These are phyloP conservation scores for Persicaria tinctoria DNA, from an alignment of 148 eudicot species.

Conservation along the genomic window DNA sequence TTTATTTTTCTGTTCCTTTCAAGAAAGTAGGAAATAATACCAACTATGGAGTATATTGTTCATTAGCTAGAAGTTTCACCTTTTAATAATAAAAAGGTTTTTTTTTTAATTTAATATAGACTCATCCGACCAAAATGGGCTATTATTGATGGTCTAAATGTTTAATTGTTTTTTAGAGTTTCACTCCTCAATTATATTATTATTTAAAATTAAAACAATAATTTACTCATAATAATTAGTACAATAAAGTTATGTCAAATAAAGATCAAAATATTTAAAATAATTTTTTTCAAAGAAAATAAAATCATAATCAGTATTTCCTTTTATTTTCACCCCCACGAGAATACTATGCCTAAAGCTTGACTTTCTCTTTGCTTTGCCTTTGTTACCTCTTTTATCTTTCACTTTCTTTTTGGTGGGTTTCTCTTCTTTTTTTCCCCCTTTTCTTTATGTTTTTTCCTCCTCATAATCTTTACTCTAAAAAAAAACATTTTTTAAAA, in stretches of 20 bases:
- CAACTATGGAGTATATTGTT: not conserved
- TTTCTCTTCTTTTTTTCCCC: slow-evolving; percentile 14
- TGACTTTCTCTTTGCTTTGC: not conserved
- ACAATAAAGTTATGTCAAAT: not conserved
- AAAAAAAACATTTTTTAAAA: not conserved
- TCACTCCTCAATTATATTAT: too few relatives aligned
- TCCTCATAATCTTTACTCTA: not conserved
- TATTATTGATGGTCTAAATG: too few relatives aligned
- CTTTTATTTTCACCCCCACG: slow-evolving; percentile 21
- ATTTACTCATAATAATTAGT: not conserved
- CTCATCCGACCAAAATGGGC: too few relatives aligned
- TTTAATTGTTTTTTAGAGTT: too few relatives aligned
- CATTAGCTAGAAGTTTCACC: too few relatives aligned
- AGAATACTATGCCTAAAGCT: slow-evolving; percentile 21
- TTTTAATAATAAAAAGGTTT: too few relatives aligned
- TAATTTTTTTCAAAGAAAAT: not conserved
- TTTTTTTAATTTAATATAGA: too few relatives aligned
- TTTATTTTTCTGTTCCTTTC: not conserved
- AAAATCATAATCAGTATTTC: not conserved
- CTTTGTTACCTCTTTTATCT: not conserved
- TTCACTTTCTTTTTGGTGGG: slow-evolving; percentile 16
- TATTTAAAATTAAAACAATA: not conserved
- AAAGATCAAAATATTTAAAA: not conserved
- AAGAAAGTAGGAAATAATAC: slow-evolving; percentile 1
- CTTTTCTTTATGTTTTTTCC: not conserved